Base-by-base conservation (phyloP, 495 filamentous ascomycete species). In the Polyplosphaeria fusca region DNA sequence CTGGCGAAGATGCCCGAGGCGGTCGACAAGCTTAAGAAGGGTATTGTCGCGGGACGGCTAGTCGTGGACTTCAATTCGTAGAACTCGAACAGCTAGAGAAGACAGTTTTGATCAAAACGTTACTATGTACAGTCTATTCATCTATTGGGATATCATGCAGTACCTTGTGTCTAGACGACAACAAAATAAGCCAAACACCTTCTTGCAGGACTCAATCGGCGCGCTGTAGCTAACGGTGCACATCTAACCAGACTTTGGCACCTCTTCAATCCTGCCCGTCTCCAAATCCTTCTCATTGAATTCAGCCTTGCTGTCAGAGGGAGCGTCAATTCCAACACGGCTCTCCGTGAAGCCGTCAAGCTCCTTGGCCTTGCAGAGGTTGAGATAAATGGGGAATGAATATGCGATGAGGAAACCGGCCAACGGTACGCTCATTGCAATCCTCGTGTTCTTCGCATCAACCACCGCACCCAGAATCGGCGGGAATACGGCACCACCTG, bases 401-500 rank as follows among this genome's bases (percentile, higher is more conserved):
- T 73, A 73, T 12, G 73, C 73, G 25, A 74, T 62, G 2, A 76
- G 37, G 61, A 68, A 73, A 18, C 55, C 58, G 0, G 56, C 63
- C 5, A 71, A 45, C 16, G 71, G 71, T 1, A 74, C 64, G 18
- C 56, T 40, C 71, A 74, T 73, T 23, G 69, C 77, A 20, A 55
- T 27, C 11, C 42, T 20, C 26, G 69, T 68, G 19, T 65, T 69
- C 2, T 67, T 73, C 13, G 70, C 67, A 58, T 84, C 80, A 16
- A 78, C 79, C 2, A 81, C 80, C 1, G 72, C 74, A 13, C 83
- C 84, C 27, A 79, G 76, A 47, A 88, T 79, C 18, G 84, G 83
- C 0, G 84, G 86, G 67, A 87, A 83, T 14, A 84, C 77, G 5
- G 78, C 82, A 23, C 85, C 84, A 13, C 86, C 86, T 5, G 75